Conservation (phyloP, 352 stramenopile species). For the Globisporangium cystogenes region DNA sequence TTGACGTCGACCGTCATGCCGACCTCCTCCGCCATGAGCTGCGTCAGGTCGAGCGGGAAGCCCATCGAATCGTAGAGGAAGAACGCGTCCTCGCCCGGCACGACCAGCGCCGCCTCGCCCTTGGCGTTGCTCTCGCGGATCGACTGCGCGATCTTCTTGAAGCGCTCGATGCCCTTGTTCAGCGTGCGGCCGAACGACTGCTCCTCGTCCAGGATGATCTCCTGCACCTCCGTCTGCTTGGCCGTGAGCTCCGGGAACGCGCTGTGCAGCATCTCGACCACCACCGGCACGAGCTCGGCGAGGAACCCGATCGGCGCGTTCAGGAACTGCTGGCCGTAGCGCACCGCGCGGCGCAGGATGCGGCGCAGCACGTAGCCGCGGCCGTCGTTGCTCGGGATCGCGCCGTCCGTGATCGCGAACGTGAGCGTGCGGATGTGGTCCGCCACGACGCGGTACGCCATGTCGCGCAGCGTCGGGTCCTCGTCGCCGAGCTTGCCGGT, state of each 20-base stretch:
- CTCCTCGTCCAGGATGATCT: constrained; percentile 97
- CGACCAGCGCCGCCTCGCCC: constrained; percentile 45
- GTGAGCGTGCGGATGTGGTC: constrained; percentile 98
- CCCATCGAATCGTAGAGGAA: constrained; percentile 99
- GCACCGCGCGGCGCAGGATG: constrained; percentile 96
- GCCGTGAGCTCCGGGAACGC: constrained; percentile 94
- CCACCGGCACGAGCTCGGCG: constrained; percentile 89
- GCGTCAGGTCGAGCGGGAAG: constrained; percentile 98
- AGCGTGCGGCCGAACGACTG: constrained; percentile 92
- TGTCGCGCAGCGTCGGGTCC: constrained; percentile 85
- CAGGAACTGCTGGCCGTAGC: constrained; percentile 98
- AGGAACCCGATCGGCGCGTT: constrained; percentile 95
- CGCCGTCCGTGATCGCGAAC: constrained; percentile 98
- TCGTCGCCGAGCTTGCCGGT: constrained; percentile 85
- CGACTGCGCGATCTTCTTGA: constrained; percentile 83
- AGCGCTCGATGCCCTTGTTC: constrained; percentile 91
- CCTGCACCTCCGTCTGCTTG: constrained; percentile 88
- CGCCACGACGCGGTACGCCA: constrained; percentile 94
- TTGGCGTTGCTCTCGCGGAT: constrained; percentile 58
- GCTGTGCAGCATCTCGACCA: constrained; percentile 92
- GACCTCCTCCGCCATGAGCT: constrained; percentile 96
- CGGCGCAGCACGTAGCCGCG: constrained; percentile 97
- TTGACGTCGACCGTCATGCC: constrained; percentile 92
- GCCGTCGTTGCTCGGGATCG: constrained; percentile 96
- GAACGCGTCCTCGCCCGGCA: constrained; percentile 94